phyloP scores from a whole-genome alignment of 345 rosid genomes.

The Diplotaxis tenuifolia region DNA sequence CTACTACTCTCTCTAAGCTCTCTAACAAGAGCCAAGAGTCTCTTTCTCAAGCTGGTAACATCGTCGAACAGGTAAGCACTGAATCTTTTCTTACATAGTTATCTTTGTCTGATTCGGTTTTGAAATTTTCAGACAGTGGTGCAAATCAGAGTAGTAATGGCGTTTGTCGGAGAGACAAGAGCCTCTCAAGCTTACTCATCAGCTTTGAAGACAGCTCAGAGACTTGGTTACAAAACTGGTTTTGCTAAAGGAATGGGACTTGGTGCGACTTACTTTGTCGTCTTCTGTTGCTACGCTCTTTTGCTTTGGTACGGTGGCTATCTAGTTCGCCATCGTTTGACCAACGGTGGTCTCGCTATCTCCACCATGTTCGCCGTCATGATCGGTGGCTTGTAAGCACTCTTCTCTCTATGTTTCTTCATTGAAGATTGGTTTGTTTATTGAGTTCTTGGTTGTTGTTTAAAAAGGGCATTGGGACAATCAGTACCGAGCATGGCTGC shows the following conservation, averaged over 20 bases:
- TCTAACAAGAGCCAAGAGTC: not conserved
- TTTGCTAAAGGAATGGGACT: not conserved
- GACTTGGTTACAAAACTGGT: not conserved
- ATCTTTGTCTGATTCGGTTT: too few relatives aligned
- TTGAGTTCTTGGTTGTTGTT: not conserved
- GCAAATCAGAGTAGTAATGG: not conserved
- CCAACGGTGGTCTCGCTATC: not conserved
- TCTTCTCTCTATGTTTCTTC: not conserved
- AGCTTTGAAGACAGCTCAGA: not conserved
- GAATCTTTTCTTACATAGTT: too few relatives aligned
- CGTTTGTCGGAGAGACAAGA: not conserved
- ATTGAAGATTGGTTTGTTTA: not conserved
- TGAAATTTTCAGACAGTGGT: too few relatives aligned
- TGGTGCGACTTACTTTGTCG: not conserved
- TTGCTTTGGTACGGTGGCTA: conserved; percentile 1
- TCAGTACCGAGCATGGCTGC: not conserved
- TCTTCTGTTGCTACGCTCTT: conserved; percentile 1
- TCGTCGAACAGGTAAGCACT: not conserved
- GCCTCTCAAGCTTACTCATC: not conserved
- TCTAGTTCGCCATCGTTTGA: not conserved
- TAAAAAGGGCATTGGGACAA: not conserved
- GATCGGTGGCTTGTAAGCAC: conserved; percentile 1
- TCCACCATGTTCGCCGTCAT: not conserved
- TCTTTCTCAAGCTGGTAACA: not conserved
- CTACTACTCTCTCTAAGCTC: not conserved